Evolutionary conservation across 2,329 filamentous ascomycete species (phyloP).

Genomic region (Pseudogymnoascus sp.): DNA sequence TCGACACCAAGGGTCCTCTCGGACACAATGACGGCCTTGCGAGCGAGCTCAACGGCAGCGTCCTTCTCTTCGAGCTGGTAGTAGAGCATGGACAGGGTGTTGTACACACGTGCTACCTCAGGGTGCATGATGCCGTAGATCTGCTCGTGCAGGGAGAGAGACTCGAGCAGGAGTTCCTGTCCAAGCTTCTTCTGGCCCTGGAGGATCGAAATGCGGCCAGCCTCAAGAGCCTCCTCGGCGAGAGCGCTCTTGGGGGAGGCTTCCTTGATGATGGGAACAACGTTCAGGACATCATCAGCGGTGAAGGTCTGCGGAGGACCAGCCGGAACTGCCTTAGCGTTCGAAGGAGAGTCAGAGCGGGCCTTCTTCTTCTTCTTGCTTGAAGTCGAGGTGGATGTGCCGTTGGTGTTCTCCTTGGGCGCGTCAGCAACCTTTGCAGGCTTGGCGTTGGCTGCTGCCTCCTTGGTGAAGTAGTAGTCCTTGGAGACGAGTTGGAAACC

Average conservation of each 20-base stretch:
- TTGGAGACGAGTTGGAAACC: conserved; percentile 81
- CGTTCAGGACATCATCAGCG: conserved; percentile 79
- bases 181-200: conserved; percentile 94
- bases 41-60: conserved; percentile 85
- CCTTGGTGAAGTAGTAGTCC: conserved; percentile 57
- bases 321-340: conserved; percentile 26
- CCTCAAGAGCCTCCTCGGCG: conserved; percentile 92
- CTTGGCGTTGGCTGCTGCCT: conserved; percentile 26
- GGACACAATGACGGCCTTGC: conserved; percentile 92
- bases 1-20: conserved; percentile 92
- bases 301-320: conserved; percentile 57
- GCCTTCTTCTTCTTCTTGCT: conserved; percentile 52
- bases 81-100: conserved; percentile 89
- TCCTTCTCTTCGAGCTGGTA: conserved; percentile 98
- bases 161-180: conserved; percentile 92
- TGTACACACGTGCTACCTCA: conserved; percentile 91
- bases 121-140: conserved; percentile 97
- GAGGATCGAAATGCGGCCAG: conserved; percentile 89
- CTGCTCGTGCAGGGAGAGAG: conserved; percentile 90
- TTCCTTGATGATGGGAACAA: conserved; percentile 93
- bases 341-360: conserved; percentile 41
- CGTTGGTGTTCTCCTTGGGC: conserved; percentile 34
- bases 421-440: conserved; percentile 31
- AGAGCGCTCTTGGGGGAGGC: conserved; percentile 83
- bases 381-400: conserved; percentile 20